A percentile compares a stretch with the other conserved stretches of the same genome.
phyloP scores from a whole-genome alignment of 1,284 basidiomycete species.

The Marasmius fiardii region DNA sequence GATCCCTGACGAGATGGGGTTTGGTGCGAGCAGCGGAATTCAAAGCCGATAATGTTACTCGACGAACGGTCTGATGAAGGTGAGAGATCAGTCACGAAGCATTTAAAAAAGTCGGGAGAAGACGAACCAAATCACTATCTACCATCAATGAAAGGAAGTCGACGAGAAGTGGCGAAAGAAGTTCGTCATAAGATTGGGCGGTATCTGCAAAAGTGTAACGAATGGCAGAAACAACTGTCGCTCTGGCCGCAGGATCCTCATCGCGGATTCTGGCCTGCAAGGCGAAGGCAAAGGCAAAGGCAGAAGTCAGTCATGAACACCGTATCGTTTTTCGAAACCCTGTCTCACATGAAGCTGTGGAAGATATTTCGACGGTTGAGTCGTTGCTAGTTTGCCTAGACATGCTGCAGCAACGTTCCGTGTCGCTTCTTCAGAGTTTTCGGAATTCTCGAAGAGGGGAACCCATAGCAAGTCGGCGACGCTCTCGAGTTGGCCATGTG shows the following conservation, averaged over 20 bases:
- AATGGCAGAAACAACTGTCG: slow-evolving; percentile 91
- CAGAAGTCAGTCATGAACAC: slow-evolving; percentile 1
- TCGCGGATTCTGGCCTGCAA: slow-evolving; percentile 69
- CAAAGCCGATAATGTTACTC: slow-evolving; percentile 82
- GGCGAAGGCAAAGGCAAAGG: not conserved
- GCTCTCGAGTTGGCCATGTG: slow-evolving; percentile 75
- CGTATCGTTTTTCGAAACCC: not conserved
- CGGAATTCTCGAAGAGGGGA: slow-evolving; percentile 84
- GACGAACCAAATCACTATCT: slow-evolving; percentile 78
- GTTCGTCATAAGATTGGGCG: slow-evolving; percentile 80
- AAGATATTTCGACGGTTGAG: slow-evolving; percentile 85
- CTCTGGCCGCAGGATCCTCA: slow-evolving; percentile 69
- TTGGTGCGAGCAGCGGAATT: slow-evolving; percentile 96
- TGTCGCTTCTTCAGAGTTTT: slow-evolving; percentile 85
- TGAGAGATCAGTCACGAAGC: slow-evolving; percentile 5
- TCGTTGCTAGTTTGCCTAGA: slow-evolving; percentile 91
- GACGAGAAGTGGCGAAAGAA: slow-evolving; percentile 81
- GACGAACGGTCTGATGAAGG: slow-evolving; percentile 74
- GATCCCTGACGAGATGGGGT: slow-evolving; percentile 86
- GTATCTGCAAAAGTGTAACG: slow-evolving; percentile 95
- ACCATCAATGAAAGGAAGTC: slow-evolving; percentile 89
- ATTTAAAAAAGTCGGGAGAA: not conserved
- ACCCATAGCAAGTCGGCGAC: slow-evolving; percentile 89
- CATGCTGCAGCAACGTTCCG: slow-evolving; percentile 96
- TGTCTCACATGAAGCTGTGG: slow-evolving; percentile 82